Conservation (phyloP, 768 basidiomycete species). For the Xerocomus spinulosus region DNA sequence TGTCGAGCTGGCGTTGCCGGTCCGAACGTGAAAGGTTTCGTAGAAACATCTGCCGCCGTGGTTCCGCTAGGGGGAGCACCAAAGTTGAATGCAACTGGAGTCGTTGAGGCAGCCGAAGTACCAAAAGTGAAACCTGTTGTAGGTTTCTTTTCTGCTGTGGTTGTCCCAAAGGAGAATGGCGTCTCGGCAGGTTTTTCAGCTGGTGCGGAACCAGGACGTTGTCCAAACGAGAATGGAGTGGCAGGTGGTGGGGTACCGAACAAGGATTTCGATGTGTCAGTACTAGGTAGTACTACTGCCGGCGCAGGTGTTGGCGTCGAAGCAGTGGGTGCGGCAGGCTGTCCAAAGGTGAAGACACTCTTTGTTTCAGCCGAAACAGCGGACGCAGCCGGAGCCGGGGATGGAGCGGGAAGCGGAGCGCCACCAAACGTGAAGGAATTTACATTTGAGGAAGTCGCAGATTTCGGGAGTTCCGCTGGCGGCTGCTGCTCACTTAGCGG, state of each 20-base stretch:
- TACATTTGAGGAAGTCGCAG: constrained; percentile 3
- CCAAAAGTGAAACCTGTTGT: constrained; percentile 43
- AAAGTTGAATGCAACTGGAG: constrained; percentile 44
- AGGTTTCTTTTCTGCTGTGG: constrained; percentile 34
- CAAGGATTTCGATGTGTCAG: constrained; percentile 40
- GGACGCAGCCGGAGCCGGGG: not conserved
- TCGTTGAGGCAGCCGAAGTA: constrained; percentile 31
- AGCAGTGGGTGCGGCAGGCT: constrained; percentile 9
- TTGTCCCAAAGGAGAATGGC: constrained; percentile 29
- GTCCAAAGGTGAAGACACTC: constrained; percentile 32
- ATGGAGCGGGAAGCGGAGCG: constrained; percentile 11
- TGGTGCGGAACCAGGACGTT: constrained; percentile 19
- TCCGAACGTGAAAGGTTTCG: constrained; percentile 55
- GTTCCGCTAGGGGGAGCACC: constrained; percentile 35
- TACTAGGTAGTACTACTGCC: constrained; percentile 9
- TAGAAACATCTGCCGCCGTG: constrained; percentile 40
- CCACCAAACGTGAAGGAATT: constrained; percentile 29
- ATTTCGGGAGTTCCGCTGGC: constrained; percentile 4
- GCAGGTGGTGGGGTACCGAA: constrained; percentile 33
- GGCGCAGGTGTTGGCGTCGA: constrained; percentile 8
- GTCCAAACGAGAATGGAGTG: constrained; percentile 44
- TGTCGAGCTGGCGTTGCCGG: constrained; percentile 40
- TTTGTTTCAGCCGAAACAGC: constrained; percentile 25
- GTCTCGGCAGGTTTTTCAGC: constrained; percentile 18
- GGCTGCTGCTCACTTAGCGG: constrained; percentile 12